A percentile compares a stretch with the other conserved stretches of the same genome.
Conservation (phyloP, 2,329 filamentous ascomycete species). For the Nigrograna mackinnonii region DNA sequence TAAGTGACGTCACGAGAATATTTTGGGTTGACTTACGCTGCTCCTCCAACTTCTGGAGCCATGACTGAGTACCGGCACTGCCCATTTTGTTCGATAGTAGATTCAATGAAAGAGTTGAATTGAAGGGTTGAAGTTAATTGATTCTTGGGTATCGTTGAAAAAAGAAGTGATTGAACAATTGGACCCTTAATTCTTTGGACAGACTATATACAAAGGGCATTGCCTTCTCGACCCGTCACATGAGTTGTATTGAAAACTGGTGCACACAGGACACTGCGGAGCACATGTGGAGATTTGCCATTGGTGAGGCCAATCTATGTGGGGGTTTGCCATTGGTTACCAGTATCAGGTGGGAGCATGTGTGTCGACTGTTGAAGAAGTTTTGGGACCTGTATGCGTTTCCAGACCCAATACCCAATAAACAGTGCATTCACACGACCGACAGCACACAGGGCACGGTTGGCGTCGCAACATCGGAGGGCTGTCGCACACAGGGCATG, state of each 20-base stretch:
- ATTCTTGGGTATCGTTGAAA: too few species aligned
- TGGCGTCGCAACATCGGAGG: too few species aligned
- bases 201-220: neutral
- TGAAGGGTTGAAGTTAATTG: neutral
- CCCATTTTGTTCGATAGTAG: conserved; percentile 29
- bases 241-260: too few species aligned
- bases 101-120: neutral
- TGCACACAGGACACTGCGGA: conserved; percentile 30
- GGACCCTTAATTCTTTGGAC: neutral
- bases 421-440: neutral
- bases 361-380: neutral
- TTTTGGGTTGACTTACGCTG: too few species aligned
- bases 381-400: neutral
- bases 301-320: too few species aligned
- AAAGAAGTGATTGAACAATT: neutral
- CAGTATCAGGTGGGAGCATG: neutral
- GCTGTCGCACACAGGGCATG: too few species aligned
- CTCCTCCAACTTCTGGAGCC: conserved; percentile 50
- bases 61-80: conserved; percentile 34
- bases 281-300: conserved; percentile 13
- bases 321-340: too few species aligned
- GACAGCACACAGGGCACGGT: conserved; percentile 5
- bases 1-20: neutral
- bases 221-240: too few species aligned
- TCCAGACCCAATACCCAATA: neutral